Base-by-base conservation (phyloP, 169 alveolate species). In the Cryptosporidium felis region DNA sequence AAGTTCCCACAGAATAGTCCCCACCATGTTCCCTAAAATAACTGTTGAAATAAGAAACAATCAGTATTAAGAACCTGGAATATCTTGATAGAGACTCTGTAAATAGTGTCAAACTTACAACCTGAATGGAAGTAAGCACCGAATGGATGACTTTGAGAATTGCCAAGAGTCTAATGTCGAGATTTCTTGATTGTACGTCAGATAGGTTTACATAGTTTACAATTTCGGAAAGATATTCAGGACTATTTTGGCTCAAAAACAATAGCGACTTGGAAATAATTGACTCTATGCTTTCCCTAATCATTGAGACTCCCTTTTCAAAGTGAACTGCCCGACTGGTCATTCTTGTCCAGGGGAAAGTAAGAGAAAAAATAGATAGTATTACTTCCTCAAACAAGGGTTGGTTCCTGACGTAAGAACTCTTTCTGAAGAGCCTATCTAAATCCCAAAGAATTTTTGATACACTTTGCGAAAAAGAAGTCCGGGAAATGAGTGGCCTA, bases 321-420 rank as follows among this genome's bases (percentile, higher is more conserved):
- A 36, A 49, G 5, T 18, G 34, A 36, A 74, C 38, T 10, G 60
- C 65, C 28, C 38, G 61, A 14, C 51, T 41, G 1, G 85, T 74
- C 42, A 53, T 41, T 12, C 23, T 74, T 2, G 85, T 74, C 85
- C 85, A 74, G 14, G 85, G 85, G 16, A 74, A 74, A 16, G 85
- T 36, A 14, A 53, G 36, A 23, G 85, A 74, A 56, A 74, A 74
- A 14, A 74, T 53, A 21, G 85, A 49, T 2, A 26, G 28, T 12
- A 74, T n/a, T 12, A 74, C 53, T 30, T 74, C 85, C 5, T 10
- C 58, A 21, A 74, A 18, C 36, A 16, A 18, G 9, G 5, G 10
- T 2, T 14, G 23, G 30, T 32, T 42, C n/a, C 28, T 28, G 21
- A 38, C 12, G 2, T 9, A 26, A n/a, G 34, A 40, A 14, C 56